Evolutionary conservation across 345 rosid species (phyloP), one percentile per base, ranked within the genome.

Genomic region (Populus simonii): DNA sequence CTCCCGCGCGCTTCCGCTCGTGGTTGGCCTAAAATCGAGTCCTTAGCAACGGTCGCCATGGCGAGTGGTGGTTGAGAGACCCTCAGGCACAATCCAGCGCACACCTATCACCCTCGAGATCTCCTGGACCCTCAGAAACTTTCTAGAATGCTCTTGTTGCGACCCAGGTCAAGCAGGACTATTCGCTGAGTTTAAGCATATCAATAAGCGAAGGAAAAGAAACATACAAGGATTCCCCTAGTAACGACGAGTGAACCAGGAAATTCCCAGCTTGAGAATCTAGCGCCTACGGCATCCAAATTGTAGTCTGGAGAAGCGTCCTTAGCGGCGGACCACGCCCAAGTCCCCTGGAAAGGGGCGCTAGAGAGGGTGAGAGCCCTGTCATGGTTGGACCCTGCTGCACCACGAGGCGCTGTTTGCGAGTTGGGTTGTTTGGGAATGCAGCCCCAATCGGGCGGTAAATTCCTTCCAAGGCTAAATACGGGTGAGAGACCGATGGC

Each of bases 171-270:
- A 51, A 27, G 25, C 8, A 17, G 63, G 74, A 71, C 10, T 29
- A 51, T 65, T 65, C 27, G 25, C 25, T 51, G 65, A 70, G 63
- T 41, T 69, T 69, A 69, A 69, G 53, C 72, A 69, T 69, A 41
- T 69, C 53, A 69, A 38, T 41, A 69, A 69, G 18, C 11, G 6
- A 18, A 69, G 72, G 72, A 69, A 39, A 69, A 69, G 33, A 69
- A 41, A 69, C 72, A 39, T 69, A 69, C 29, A 36, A 81, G 80
- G 84, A 38, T 38, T 38, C 41, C 41, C 41, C 41, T 38, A 38
- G 41, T 38, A 38, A 0, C 41, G 9, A 9, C 41, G 41, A 38
- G 41, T 1, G 41, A 38, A 7, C 39, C 8, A 8, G 39, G 41
- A 38, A 38, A 36, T 36, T 8, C 39, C 1, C 8, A 36, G 8